Evolutionary conservation across 2,329 filamentous ascomycete species (phyloP), one percentile per base, ranked within the genome.

Genomic region (Paecilomyces sp.): DNA sequence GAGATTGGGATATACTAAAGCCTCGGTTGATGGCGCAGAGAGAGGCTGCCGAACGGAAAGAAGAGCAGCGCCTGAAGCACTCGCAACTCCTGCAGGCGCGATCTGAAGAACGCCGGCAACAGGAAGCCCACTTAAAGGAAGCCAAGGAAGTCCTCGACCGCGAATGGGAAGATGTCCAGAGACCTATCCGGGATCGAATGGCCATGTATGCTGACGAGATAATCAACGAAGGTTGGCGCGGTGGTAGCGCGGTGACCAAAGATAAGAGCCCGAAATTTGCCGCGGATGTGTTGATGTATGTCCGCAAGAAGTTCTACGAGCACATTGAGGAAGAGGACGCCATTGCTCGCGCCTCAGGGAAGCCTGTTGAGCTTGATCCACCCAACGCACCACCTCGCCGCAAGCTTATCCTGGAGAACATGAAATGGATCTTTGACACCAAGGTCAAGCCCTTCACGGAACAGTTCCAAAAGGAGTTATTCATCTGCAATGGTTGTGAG

Each of bases 381-480:
- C 75, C 77, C 1, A 76, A 81, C 62, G 83, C 80, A 0, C 79
- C 83, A 6, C 83, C 80, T 65, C 85, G 81, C 28, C 81, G 84
- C 70, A 87, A 82, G 68, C 78, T 93, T 57, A 89, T 87, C 1
- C 75, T 94, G 65, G 90, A 93, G 69, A 91, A 92, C 68, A 92
- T 94, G 89, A 92, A 89, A 73, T 93, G 88, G 85, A 79, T 92
- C 31, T 92, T 89, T 70, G 89, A 92, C 67, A 84, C 84, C 65
- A 92, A 91, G 71, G 81, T 94, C 69, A 90, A 86, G 68, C 85
- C 85, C 25, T 75, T 85, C 58, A 90, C 88, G 2, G 87, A 91
- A 62, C 75, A 79, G 54, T 81, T 82, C 65, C 81, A 85, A 65
- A 89, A 86, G 67, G 89, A 92, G 58, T 75, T 92, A 9, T 94